These are phyloP conservation scores for Diaporthe vexans DNA, from an alignment of 2,329 filamentous ascomycete genomes.

Conservation along the genomic window DNA sequence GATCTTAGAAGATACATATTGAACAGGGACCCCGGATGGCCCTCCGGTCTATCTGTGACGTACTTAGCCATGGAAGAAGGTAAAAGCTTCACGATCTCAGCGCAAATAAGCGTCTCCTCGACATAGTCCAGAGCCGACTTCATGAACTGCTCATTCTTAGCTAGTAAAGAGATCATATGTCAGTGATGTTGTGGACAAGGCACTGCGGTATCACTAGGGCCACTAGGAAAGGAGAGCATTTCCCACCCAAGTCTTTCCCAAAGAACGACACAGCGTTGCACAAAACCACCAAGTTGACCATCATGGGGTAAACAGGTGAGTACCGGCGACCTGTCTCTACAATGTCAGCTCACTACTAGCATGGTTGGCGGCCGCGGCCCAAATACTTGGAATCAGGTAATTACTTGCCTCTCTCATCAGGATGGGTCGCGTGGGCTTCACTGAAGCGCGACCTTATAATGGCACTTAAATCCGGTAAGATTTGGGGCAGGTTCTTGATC, in stretches of 20 bases:
- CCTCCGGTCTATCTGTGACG: too few species aligned
- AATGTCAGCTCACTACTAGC: too few species aligned
- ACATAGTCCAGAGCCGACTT: constrained; percentile 43
- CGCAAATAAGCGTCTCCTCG: constrained; percentile 46
- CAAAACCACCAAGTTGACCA: not conserved
- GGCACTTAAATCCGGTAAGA: not conserved
- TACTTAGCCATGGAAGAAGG: too few species aligned
- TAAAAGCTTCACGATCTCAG: constrained; percentile 46
- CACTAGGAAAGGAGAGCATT: not conserved
- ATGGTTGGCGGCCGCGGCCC: too few species aligned
- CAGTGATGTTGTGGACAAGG: too few species aligned
- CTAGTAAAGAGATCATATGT: not conserved
- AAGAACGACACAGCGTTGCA: not conserved
- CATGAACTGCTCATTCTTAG: constrained; percentile 47
- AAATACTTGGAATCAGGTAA: too few species aligned
- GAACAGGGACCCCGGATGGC: too few species aligned
- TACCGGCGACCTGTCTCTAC: not conserved
- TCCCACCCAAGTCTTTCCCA: not conserved
- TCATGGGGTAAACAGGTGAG: not conserved
- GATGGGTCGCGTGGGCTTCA: not conserved
- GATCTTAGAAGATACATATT: too few species aligned
- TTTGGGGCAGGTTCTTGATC: not conserved
- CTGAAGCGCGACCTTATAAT: not conserved
- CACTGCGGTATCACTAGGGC: too few species aligned
- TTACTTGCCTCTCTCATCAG: too few species aligned